phyloP scores from a whole-genome alignment of 2,329 filamentous ascomycete species.

The Neoascochyta sp. region DNA sequence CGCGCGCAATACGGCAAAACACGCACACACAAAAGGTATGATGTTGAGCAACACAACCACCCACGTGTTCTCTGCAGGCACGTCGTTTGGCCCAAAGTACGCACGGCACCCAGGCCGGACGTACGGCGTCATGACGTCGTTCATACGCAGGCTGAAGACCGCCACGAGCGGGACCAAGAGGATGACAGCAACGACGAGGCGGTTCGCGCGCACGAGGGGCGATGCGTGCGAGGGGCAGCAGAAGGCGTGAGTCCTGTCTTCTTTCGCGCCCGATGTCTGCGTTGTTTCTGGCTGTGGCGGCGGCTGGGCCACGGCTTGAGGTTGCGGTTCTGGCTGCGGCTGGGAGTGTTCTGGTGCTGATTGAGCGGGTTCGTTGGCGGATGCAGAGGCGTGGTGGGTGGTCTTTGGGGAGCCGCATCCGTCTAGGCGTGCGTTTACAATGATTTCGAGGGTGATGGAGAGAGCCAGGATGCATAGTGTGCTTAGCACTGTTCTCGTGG shows the following conservation, averaged over 20 bases:
- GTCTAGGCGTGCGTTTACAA: background rate
- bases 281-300: background rate
- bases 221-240: constrained; percentile 3
- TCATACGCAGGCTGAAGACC: constrained; percentile 12
- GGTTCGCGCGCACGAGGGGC: constrained; percentile 9
- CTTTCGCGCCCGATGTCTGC: background rate
- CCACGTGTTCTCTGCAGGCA: constrained; percentile 7
- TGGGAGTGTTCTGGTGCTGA: constrained; percentile 4
- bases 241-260: background rate
- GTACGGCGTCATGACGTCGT: constrained; percentile 1
- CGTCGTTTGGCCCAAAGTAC: constrained; percentile 1
- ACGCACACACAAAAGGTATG: constrained; percentile 10
- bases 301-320: background rate
- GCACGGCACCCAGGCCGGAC: background rate
- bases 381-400: too few relatives aligned
- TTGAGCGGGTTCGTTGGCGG: too few relatives aligned
- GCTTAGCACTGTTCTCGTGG: too few relatives aligned
- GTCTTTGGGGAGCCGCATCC: too few relatives aligned
- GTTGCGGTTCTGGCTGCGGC: constrained; percentile 1
- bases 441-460: background rate
- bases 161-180: constrained; percentile 5
- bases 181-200: constrained; percentile 9
- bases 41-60: constrained; percentile 10
- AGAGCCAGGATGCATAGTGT: too few relatives aligned
- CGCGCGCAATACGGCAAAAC: constrained; percentile 8